Evolutionary conservation across 2,329 filamentous ascomycete genomes (phyloP).

Genomic region (Botrytis aclada): DNA sequence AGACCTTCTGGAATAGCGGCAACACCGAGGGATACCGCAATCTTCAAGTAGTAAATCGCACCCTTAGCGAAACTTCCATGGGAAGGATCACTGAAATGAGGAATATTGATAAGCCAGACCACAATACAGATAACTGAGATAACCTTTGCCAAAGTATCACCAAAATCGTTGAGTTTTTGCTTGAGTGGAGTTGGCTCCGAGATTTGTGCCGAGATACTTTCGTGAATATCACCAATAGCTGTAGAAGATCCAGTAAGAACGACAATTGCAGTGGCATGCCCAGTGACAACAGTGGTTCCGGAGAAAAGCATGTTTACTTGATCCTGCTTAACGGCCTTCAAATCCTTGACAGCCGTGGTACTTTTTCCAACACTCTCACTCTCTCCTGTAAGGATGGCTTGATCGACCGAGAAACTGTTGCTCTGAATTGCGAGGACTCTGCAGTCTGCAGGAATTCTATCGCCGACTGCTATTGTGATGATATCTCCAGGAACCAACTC

Average conservation of each 20-base stretch:
- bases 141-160: constrained; percentile 92
- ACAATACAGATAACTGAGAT: constrained; percentile 95
- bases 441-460: constrained; percentile 93
- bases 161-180: constrained; percentile 98
- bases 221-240: constrained; percentile 97
- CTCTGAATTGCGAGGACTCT: constrained; percentile 85
- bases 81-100: constrained; percentile 91
- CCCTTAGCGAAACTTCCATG: constrained; percentile 95
- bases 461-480: constrained; percentile 81
- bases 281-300: constrained; percentile 93
- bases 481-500: constrained; percentile 95
- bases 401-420: constrained; percentile 96
- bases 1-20: constrained; percentile 97
- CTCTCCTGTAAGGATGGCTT: constrained; percentile 95
- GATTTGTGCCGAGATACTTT: constrained; percentile 97
- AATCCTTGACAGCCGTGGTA: constrained; percentile 64
- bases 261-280: constrained; percentile 86
- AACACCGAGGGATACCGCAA: constrained; percentile 95
- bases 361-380: constrained; percentile 96
- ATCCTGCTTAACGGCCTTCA: constrained; percentile 91
- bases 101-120: constrained; percentile 98
- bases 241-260: constrained; percentile 86
- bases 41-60: constrained; percentile 99
- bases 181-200: constrained; percentile 96
- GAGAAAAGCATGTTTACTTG: constrained; percentile 98